Base-by-base conservation (phyloP, 345 rosid genomes). In the Citrus mangshanensis region DNA sequence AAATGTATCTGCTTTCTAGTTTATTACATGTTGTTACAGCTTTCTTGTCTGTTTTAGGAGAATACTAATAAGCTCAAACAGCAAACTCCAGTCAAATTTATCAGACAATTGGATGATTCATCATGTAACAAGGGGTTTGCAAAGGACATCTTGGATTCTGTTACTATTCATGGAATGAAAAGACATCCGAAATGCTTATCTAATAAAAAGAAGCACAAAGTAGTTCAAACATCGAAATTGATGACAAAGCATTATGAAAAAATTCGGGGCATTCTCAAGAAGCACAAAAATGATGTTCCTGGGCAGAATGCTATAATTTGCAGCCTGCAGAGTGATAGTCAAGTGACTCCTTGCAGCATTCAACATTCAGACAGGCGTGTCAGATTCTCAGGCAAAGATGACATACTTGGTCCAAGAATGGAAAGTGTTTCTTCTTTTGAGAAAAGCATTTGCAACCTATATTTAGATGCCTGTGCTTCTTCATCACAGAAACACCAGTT, bases 261-360 rank as follows among this genome's bases (percentile, higher is more conserved):
- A 54, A 80, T 85, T 67, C 91, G 81, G 46, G 75, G 89, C 73
- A 91, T 83, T 75, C 87, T 87, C 28, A 87, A 86, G 86, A 81
- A 82, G 73, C 82, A 77, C 27, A 30, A 69, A 55, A 86, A 83
- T 63, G 40, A 46, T 68, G 25, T 67, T 81, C 65, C 84, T 34
- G 81, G 73, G 56, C 56, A 86, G 80, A 83, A 72, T 42, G 68
- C 84, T 46, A 14, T 59, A n/a, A 59, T 35, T 60, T 54, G 81
- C 64, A 81, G 70, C 55, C n/a, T 58, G 34, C 75, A 46, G 72
- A 81, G 37, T 77, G 72, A 68, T 68, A 80, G 72, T 80, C 72
- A 74, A 69, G 72, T 65, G 22, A 82, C 70, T 70, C 24, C 72
- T 69, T 80, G 77, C 62, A 84, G 81, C 56, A 24, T 68, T 80